Conservation (phyloP, 2,329 filamentous ascomycete genomes). For the Cryphonectria naterciae region DNA sequence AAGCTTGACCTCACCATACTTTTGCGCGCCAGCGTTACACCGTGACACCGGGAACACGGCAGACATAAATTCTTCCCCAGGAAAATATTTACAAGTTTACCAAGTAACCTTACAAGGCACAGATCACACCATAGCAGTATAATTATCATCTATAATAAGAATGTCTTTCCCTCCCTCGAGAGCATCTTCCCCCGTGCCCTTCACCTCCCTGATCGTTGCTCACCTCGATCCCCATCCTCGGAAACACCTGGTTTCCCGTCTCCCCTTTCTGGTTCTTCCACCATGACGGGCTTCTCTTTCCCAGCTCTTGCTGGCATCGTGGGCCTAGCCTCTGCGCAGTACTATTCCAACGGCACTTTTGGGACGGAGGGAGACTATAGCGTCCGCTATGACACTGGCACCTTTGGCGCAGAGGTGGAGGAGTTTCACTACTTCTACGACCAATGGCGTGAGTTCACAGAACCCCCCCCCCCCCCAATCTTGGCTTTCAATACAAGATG, state of each 20-base stretch:
- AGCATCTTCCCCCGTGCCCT: not conserved
- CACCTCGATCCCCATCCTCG: too few species aligned
- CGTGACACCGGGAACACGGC: not conserved
- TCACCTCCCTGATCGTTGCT: not conserved
- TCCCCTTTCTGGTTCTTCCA: not conserved
- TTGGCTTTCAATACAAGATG: not conserved
- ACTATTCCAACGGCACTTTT: constrained; percentile 5
- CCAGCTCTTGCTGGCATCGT: not conserved
- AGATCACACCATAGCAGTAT: not conserved
- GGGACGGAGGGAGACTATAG: not conserved
- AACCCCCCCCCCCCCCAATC: too few species aligned
- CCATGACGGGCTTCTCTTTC: not conserved
- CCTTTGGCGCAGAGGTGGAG: constrained; percentile 2
- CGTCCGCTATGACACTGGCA: constrained; percentile 9
- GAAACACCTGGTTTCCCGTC: not conserved
- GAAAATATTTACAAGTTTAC: not conserved
- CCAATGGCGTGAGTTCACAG: not conserved
- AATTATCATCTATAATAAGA: not conserved
- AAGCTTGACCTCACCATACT: not conserved
- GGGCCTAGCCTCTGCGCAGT: not conserved
- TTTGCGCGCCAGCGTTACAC: not conserved
- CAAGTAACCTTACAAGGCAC: not conserved
- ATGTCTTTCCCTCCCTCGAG: not conserved
- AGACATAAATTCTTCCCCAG: not conserved
- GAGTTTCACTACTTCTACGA: constrained; percentile 13